A percentile compares a stretch with the other conserved stretches of the same genome.
Conservation (phyloP, 306 rosid genomes). For the Purshia tridentata region DNA sequence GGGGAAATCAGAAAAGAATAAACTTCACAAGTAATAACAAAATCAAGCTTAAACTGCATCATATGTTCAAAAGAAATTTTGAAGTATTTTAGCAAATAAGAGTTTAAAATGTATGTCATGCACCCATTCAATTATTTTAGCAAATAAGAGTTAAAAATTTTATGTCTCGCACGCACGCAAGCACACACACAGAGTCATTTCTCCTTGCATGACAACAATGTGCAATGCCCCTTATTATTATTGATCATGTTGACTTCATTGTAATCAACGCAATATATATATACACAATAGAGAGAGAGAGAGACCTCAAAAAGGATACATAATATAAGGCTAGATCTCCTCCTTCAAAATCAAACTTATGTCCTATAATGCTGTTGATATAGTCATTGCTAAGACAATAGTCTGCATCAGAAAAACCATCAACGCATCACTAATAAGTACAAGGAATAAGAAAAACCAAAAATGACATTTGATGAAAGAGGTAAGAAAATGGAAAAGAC, state of each 20-base stretch:
- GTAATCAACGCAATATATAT: not conserved
- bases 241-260: too few species aligned
- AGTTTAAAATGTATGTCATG: not conserved
- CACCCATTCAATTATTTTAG: not conserved
- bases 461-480: slow-evolving; percentile 10
- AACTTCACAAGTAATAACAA: slow-evolving; percentile 21
- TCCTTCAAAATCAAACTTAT: slow-evolving; percentile 54
- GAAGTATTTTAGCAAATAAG: not conserved
- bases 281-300: slow-evolving; percentile 20
- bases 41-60: not conserved
- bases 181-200: not conserved
- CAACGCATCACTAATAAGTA: slow-evolving; percentile 18
- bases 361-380: slow-evolving; percentile 64
- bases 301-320: slow-evolving; percentile 77
- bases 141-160: not conserved
- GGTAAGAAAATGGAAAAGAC: not conserved
- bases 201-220: too few species aligned
- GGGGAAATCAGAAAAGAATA: slow-evolving; percentile 8
- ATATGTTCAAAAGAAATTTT: not conserved
- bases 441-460: slow-evolving; percentile 12
- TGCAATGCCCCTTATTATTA: too few species aligned
- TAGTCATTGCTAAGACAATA: slow-evolving; percentile 84
- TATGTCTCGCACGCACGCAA: not conserved
- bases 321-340: slow-evolving; percentile 76
- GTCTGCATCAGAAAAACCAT: slow-evolving; percentile 54